Evolutionary conservation across 495 filamentous ascomycete genomes (phyloP), one percentile per base, ranked within the genome.

Genomic region (Penicillium atrosanguineum): DNA sequence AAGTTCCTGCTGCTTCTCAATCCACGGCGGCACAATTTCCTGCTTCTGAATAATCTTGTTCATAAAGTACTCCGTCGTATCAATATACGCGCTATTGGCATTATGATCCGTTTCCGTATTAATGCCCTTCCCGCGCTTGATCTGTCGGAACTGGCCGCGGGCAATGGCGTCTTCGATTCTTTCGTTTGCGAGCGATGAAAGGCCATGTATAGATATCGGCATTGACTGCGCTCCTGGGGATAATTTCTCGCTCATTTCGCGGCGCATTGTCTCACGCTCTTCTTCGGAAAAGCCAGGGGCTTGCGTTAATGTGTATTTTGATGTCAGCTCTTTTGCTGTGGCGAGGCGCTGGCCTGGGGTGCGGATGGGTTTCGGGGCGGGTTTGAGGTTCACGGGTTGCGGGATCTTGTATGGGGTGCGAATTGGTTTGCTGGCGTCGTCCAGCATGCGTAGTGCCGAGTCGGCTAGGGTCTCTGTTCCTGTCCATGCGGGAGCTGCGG

Each of bases 41-140:
- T 98, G 94, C 50, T 88, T 87, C 72, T 97, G 87, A 56, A 98
- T 97, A 65, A 97, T 97, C 72, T 95, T 95, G 68, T 98, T 98
- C 86, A 98, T 87, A 59, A 97, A 89, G 66, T 96, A 97, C 69
- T 96, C 93, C 0, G 95, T 97, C 1, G 94, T 97, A 66, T 97
- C 91, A 31, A 97, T 79, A 65, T 94, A 98, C 0, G 95, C 91
- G 62, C 85, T 94, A 55, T 85, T 87, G 2, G 88, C 88, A 61
- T 90, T 86, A 46, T 90, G 75, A 64, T 96, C 93, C 18, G 85
- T 74, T 68, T 92, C 82, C 1, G 89, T 77, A 55, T 78, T 74
- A 31, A 75, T 67, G 14, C 83, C 85, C 59, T 89, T 89, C 0
- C 94, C 94, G 11, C 94, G 79, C 3, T 87, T 83, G 5, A 97